phyloP scores from a whole-genome alignment of 192 early-diverging fungal species.

The Rhizophagus sp. region DNA sequence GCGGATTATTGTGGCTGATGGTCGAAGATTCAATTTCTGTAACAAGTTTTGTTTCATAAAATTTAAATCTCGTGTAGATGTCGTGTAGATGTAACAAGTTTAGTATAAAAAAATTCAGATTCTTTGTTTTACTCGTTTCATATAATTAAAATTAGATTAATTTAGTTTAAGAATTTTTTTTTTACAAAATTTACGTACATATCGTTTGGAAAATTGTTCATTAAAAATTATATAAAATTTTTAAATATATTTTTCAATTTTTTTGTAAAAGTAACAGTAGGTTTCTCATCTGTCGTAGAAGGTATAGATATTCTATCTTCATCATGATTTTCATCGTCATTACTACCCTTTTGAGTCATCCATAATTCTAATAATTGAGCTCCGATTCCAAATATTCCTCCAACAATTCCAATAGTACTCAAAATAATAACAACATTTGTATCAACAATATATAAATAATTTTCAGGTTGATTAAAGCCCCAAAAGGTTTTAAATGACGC shows the following conservation, averaged over 20 bases:
- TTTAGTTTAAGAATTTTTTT: no score
- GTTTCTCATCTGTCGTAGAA: neutral
- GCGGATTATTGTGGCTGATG: no score
- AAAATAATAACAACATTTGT: neutral
- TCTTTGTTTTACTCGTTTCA: no score
- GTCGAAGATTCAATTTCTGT: no score
- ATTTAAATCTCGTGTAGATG: no score
- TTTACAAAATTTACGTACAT: no score
- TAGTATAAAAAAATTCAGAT: no score
- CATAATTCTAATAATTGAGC: conserved; percentile 25
- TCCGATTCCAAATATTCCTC: neutral
- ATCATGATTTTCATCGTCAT: neutral
- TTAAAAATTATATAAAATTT: neutral
- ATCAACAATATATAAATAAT: conserved; percentile 18
- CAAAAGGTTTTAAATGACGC: conserved; percentile 24
- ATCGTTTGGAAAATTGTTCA: neutral
- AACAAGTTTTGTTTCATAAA: no score
- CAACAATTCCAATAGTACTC: neutral
- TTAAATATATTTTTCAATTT: neutral
- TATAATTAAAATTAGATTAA: no score
- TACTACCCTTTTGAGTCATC: neutral
- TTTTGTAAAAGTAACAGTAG: neutral
- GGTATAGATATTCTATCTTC: neutral
- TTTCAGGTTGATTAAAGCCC: conserved; percentile 6
- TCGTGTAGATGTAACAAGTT: no score